Conservation (phyloP, 2,329 filamentous ascomycete species). For the Fulvia fulva region DNA sequence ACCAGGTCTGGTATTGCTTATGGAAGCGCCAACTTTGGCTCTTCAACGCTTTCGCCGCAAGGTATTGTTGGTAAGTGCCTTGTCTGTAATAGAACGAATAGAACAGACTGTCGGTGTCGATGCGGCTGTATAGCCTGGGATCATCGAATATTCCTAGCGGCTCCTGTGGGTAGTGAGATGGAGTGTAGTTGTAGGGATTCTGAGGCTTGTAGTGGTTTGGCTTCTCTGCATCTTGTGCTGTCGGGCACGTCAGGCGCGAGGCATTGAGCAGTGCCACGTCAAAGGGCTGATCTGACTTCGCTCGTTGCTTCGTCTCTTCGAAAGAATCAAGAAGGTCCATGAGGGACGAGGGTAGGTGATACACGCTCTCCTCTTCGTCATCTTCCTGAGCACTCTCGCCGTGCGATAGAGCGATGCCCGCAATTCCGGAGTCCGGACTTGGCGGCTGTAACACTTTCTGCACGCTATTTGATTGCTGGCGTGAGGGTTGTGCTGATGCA, state of each 20-base stretch:
- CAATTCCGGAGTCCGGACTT: constrained; percentile 34
- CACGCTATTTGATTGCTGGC: constrained; percentile 6
- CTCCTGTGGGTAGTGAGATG: constrained; percentile 85
- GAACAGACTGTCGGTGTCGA: constrained; percentile 94
- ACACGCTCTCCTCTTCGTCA: constrained; percentile 67
- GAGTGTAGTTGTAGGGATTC: constrained; percentile 68
- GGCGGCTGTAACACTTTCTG: constrained; percentile 28
- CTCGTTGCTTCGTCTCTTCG: constrained; percentile 72
- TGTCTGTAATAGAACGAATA: constrained; percentile 99
- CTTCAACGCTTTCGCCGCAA: constrained; percentile 94
- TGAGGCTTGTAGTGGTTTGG: constrained; percentile 82
- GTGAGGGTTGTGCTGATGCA: constrained; percentile 36
- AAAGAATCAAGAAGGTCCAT: constrained; percentile 90
- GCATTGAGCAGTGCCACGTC: constrained; percentile 69
- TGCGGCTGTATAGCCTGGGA: constrained; percentile 76
- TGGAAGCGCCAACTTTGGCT: constrained; percentile 98
- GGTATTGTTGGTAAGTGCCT: constrained; percentile 89
- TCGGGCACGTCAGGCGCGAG: constrained; percentile 70
- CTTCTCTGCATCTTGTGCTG: constrained; percentile 73
- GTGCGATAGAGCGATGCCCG: constrained; percentile 44
- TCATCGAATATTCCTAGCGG: constrained; percentile 90
- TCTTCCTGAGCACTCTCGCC: constrained; percentile 50
- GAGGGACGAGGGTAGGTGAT: constrained; percentile 82
- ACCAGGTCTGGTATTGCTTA: constrained; percentile 99
- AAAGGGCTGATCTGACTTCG: constrained; percentile 57